Percentiles rank a stretch among this genome's conserved stretches.
Evolutionary conservation across 2,329 filamentous ascomycete genomes (phyloP).

Genomic region (Ophiosphaerella herpotricha): DNA sequence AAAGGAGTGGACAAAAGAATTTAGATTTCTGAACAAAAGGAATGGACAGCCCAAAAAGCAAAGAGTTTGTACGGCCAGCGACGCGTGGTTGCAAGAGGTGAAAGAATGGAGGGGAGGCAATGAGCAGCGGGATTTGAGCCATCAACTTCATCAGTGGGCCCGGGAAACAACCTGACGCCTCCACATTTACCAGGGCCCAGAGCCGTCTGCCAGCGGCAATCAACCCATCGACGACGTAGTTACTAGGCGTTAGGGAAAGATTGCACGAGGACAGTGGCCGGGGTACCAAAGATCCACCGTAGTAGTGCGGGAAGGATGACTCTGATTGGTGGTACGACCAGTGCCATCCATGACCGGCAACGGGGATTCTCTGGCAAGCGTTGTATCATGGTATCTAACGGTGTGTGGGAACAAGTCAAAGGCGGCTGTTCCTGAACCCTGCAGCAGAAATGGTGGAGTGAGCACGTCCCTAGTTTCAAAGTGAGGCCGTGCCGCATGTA

Average conservation of each 20-base stretch:
- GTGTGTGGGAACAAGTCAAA: conserved; percentile 12
- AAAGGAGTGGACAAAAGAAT: conserved; percentile 27
- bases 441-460: conserved; percentile 21
- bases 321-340: conserved; percentile 38
- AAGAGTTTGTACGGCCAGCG: conserved; percentile 26
- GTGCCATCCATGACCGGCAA: conserved; percentile 28
- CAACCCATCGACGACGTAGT: conserved; percentile 25
- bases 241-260: conserved; percentile 41
- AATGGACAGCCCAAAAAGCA: conserved; percentile 49
- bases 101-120: conserved; percentile 22
- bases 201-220: conserved; percentile 31
- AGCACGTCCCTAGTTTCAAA: conserved; percentile 36
- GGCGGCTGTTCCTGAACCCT: conserved; percentile 35
- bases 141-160: conserved; percentile 23
- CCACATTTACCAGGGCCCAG: conserved; percentile 19
- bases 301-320: conserved; percentile 6
- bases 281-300: conserved; percentile 16
- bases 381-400: conserved; percentile 19
- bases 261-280: conserved; percentile 36
- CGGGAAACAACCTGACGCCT: conserved; percentile 31
- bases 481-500: conserved; percentile 26
- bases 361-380: conserved; percentile 19
- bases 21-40: conserved; percentile 32
- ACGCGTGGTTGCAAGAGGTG: conserved; percentile 19
- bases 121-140: conserved; percentile 24